These are phyloP conservation scores for Passiflora organensis DNA, from an alignment of 345 rosid genomes.

Conservation along the genomic window DNA sequence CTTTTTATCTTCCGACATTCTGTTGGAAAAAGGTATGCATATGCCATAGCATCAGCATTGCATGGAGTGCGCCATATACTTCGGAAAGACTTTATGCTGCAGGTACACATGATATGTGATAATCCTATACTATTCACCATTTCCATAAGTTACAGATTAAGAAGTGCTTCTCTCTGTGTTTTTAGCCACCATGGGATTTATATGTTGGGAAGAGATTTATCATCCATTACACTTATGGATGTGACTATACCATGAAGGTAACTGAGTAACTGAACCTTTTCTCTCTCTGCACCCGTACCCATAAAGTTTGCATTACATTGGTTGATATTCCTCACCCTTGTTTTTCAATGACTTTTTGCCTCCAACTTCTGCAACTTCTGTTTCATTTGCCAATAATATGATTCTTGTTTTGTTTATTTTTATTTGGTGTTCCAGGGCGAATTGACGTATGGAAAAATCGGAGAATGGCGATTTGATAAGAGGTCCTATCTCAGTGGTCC, in stretches of 20 bases:
- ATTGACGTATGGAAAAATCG: constrained; percentile 77
- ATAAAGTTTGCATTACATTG: too few species aligned
- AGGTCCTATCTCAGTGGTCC: constrained; percentile 77
- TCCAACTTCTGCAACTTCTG: constrained; percentile 3
- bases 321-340: too few species aligned
- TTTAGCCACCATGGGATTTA: constrained; percentile 96
- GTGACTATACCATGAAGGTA: constrained; percentile 88
- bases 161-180: too few species aligned
- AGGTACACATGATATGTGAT: too few species aligned
- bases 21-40: constrained; percentile 69
- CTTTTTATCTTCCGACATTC: not conserved
- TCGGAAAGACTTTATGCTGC: constrained; percentile 88
- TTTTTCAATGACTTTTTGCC: not conserved
- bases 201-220: constrained; percentile 54
- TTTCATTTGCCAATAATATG: constrained; percentile 2
- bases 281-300: too few species aligned
- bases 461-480: constrained; percentile 98
- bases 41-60: constrained; percentile 93
- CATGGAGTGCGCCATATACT: constrained; percentile 86
- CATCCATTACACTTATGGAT: constrained; percentile 92
- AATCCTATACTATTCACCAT: too few species aligned
- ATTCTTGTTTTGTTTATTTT: too few species aligned
- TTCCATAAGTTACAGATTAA: too few species aligned
- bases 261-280: constrained; percentile 24
- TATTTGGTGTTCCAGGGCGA: constrained; percentile 53